Percentiles rank a stretch among this genome's conserved stretches.
Evolutionary conservation across 2,329 filamentous ascomycete genomes (phyloP).

Genomic region (Cryphonectria radicalis): DNA sequence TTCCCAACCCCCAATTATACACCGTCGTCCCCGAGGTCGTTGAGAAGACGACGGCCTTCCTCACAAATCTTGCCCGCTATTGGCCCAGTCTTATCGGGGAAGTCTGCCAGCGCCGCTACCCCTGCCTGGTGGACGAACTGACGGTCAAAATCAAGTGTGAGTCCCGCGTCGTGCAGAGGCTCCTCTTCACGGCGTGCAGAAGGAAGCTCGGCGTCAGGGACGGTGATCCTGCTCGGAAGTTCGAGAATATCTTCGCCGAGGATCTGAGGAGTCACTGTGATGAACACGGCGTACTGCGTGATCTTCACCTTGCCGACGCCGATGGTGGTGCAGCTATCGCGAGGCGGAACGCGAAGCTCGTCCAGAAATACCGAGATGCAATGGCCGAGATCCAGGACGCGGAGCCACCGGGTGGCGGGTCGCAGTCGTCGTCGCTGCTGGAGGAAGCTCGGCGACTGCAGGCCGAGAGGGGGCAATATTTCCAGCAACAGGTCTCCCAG

Average conservation of each 20-base stretch:
- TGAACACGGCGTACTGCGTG: not conserved
- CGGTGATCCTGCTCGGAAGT: constrained; percentile 18
- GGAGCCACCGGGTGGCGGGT: not conserved
- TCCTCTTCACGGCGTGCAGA: constrained; percentile 38
- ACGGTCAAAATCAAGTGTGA: constrained; percentile 36
- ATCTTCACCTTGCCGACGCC: not conserved
- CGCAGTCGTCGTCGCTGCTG: too few species aligned
- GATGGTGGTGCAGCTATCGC: constrained; percentile 24
- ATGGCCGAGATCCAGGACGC: constrained; percentile 5
- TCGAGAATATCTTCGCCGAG: constrained; percentile 34
- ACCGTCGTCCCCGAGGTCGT: constrained; percentile 32
- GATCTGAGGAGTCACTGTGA: constrained; percentile 34
- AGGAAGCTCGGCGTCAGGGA: constrained; percentile 35
- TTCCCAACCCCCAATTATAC: constrained; percentile 37
- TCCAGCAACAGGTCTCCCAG: too few species aligned
- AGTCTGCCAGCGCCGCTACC: constrained; percentile 33
- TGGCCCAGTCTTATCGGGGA: constrained; percentile 43
- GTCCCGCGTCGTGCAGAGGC: constrained; percentile 37
- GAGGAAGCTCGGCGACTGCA: not conserved
- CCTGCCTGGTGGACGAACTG: constrained; percentile 42
- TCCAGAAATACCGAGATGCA: constrained; percentile 26
- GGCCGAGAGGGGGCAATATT: not conserved
- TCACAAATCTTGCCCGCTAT: constrained; percentile 46
- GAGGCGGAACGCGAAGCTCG: constrained; percentile 29
- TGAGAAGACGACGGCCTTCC: constrained; percentile 47